phyloP scores from a whole-genome alignment of 306 rosid species.

The Cucumis melo region DNA sequence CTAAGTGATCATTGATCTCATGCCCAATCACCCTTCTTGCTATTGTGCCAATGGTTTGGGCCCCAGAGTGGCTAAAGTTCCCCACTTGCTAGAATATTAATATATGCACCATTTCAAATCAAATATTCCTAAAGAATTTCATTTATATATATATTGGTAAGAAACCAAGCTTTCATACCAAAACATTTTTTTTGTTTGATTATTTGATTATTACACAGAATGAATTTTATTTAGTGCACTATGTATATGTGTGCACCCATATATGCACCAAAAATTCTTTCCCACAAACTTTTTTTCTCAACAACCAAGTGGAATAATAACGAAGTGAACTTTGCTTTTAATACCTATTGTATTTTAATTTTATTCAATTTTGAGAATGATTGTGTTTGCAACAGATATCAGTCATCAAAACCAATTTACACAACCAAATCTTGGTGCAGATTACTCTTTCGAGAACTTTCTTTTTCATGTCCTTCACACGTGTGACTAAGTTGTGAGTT shows the following conservation, averaged over 20 bases:
- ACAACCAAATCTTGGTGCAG: background rate
- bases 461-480: background rate
- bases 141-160: background rate
- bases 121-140: background rate
- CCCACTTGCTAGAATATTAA: conserved; percentile 6
- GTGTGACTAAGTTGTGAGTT: background rate
- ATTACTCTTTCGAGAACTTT: background rate
- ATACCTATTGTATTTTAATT: background rate
- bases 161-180: background rate
- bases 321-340: background rate
- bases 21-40: background rate
- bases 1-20: background rate
- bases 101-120: background rate
- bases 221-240: background rate
- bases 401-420: background rate
- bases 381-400: background rate
- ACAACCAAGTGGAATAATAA: background rate
- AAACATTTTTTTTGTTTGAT: background rate
- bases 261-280: background rate
- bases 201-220: background rate
- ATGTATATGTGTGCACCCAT: background rate
- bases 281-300: background rate
- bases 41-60: background rate
- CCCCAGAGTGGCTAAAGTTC: background rate
- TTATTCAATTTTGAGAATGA: conserved; percentile 1